phyloP scores from a whole-genome alignment of 163 green algal genomes.

The Chloromonas sp. region DNA sequence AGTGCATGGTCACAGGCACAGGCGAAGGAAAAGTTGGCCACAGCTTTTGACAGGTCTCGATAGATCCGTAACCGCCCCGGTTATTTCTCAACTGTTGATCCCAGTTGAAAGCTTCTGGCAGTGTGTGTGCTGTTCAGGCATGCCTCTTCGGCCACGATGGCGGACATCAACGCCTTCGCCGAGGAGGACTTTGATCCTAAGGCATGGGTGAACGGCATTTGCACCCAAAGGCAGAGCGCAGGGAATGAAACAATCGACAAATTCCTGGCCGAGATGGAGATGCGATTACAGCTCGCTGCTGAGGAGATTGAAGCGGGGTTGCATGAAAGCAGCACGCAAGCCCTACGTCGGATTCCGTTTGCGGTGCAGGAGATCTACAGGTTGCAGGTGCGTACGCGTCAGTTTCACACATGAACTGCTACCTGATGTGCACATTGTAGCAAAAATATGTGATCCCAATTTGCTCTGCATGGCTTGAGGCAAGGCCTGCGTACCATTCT shows the following conservation, averaged over 20 bases:
- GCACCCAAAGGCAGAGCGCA: background rate
- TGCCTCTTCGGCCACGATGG: slow-evolving; percentile 21
- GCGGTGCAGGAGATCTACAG: slow-evolving; percentile 74
- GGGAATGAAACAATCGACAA: slow-evolving; percentile 54
- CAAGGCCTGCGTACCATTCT: too few species aligned
- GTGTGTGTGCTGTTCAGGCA: too few species aligned
- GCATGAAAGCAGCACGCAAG: slow-evolving; percentile 55
- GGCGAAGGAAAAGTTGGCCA: too few species aligned
- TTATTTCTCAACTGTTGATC: too few species aligned
- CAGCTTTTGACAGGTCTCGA: too few species aligned
- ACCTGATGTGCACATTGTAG: too few species aligned
- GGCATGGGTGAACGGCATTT: slow-evolving; percentile 60
- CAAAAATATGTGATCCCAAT: too few species aligned
- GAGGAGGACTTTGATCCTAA: slow-evolving; percentile 58
- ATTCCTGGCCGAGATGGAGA: slow-evolving; percentile 82
- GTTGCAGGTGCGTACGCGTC: slow-evolving; percentile 25
- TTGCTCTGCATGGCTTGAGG: background rate
- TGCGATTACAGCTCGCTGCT: slow-evolving; percentile 75
- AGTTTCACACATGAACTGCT: too few species aligned
- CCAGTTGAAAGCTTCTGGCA: too few species aligned
- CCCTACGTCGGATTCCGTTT: slow-evolving; percentile 72
- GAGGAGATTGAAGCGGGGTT: slow-evolving; percentile 78
- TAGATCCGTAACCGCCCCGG: too few species aligned
- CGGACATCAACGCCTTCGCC: slow-evolving; percentile 54
- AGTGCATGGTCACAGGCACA: too few species aligned